Conservation (phyloP, 2,329 filamentous ascomycete species). For the Exophiala lecanii-corni region DNA sequence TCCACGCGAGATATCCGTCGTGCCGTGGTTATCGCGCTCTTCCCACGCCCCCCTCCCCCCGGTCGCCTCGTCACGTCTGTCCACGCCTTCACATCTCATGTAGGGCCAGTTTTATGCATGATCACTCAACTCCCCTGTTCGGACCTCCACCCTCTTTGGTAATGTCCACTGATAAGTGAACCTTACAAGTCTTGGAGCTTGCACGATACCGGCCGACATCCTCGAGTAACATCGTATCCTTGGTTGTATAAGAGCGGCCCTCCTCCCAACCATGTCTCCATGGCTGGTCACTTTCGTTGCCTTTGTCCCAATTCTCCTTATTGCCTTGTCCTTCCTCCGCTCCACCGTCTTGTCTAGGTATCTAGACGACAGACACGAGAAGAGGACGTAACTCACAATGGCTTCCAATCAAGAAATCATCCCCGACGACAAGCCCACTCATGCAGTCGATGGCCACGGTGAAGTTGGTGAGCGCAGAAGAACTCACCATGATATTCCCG, state of each 20-base stretch:
- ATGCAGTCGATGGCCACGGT: constrained; percentile 8
- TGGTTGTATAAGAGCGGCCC: not conserved
- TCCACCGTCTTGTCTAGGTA: constrained; percentile 25
- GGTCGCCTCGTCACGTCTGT: not conserved
- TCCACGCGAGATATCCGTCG: constrained; percentile 2
- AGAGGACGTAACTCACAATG: constrained; percentile 12
- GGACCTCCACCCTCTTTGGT: not conserved
- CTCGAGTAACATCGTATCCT: not conserved
- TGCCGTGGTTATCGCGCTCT: no score
- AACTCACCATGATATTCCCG: constrained; percentile 22
- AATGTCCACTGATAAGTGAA: constrained; percentile 3
- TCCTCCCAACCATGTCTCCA: constrained; percentile 20
- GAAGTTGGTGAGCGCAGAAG: constrained; percentile 11
- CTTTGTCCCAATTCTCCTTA: constrained; percentile 19
- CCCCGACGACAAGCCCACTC: not conserved
- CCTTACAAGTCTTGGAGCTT: not conserved
- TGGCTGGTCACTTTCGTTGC: constrained; percentile 22
- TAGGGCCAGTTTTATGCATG: not conserved
- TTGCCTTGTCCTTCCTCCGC: constrained; percentile 23
- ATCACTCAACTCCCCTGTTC: not conserved
- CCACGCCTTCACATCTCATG: not conserved
- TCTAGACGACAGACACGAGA: constrained; percentile 22
- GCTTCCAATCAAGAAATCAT: constrained; percentile 9
- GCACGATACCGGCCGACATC: no score
- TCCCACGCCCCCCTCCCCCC: not conserved